Evolutionary conservation across 2,329 filamentous ascomycete species (phyloP).

Genomic region (Fusarium nanum): DNA sequence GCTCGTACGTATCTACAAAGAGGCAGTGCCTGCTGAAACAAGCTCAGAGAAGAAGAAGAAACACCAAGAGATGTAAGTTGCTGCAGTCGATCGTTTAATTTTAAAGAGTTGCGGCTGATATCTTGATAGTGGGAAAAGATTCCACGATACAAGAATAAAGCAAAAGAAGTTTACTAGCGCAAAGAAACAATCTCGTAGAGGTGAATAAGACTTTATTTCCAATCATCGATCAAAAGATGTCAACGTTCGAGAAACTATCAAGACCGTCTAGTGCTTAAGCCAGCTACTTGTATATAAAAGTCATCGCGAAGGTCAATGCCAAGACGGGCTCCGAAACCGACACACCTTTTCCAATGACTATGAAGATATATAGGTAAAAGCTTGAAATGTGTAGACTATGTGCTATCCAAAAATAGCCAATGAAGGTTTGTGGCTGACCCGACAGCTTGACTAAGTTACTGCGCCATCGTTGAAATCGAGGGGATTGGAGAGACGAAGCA

Average conservation of each 20-base stretch:
- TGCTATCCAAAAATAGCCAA: not conserved
- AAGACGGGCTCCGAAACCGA: not conserved
- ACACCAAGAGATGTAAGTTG: slow-evolving; percentile 59
- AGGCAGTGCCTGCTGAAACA: slow-evolving; percentile 60
- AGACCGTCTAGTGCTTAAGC: not conserved
- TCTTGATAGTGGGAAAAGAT: slow-evolving; percentile 58
- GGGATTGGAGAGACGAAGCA: not conserved
- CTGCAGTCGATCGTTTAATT: not conserved
- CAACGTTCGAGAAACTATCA: not conserved
- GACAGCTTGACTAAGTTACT: not conserved
- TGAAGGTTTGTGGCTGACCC: not conserved
- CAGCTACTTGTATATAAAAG: not conserved
- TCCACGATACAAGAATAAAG: slow-evolving; percentile 58
- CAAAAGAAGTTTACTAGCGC: slow-evolving; percentile 62
- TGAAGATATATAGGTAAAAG: not conserved
- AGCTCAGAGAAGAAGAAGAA: slow-evolving; percentile 61
- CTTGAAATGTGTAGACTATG: not conserved
- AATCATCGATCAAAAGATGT: not conserved
- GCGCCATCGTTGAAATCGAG: not conserved
- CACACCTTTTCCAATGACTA: not conserved
- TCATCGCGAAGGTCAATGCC: not conserved
- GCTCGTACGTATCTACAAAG: slow-evolving; percentile 60
- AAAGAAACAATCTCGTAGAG: slow-evolving; percentile 63
- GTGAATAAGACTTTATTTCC: slow-evolving; percentile 43
- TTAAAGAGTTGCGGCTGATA: slow-evolving; percentile 10